Evolutionary conservation across 139 green algal species (phyloP), one percentile per base, ranked within the genome.

Genomic region (Microglena sp.): DNA sequence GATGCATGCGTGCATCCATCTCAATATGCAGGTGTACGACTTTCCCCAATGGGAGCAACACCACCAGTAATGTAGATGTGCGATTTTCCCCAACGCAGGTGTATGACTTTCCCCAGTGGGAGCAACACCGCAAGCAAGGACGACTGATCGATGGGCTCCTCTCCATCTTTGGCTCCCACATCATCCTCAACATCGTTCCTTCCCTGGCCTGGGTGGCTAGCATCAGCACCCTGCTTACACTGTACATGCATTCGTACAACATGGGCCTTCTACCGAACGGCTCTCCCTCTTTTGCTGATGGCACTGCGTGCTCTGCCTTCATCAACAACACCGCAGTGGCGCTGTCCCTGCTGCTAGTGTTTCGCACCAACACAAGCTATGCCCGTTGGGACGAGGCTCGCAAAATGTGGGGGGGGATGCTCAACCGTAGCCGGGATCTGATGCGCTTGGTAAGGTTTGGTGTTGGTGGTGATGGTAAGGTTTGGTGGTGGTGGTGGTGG

Each of bases 291-390:
- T n/a, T n/a, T n/a, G n/a, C n/a, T n/a, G n/a, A n/a, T n/a, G n/a
- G n/a, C n/a, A n/a, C n/a, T n/a, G 55, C 64, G 28, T 74, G 61
- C 55, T 30, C 22, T 15, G 61, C 72, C 28, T 78, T 74, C 45
- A 45, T 70, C 29, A 63, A 46, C 64, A 72, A 66, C 59, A 75
- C 72, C 18, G 35, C 31, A 1, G 67, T 72, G 45, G 72, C 67
- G 11, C 64, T 86, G 43, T 82, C 80, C 2, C 73, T 86, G 53
- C 67, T 86, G 55, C 73, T 86, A 35, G 79, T 82, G 0, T 85
- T 82, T 76, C 67, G 70, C n/a, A 82, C 77, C 18, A 80, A 80
- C 68, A 55, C n/a, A 46, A 45, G 15, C 56, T 81, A 75, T 50
- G 61, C 33, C 22, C 72, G 75, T 29, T 82, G 61, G 60, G 57